Conservation (phyloP, 257 asterid species). For the Eustoma russellianum region DNA sequence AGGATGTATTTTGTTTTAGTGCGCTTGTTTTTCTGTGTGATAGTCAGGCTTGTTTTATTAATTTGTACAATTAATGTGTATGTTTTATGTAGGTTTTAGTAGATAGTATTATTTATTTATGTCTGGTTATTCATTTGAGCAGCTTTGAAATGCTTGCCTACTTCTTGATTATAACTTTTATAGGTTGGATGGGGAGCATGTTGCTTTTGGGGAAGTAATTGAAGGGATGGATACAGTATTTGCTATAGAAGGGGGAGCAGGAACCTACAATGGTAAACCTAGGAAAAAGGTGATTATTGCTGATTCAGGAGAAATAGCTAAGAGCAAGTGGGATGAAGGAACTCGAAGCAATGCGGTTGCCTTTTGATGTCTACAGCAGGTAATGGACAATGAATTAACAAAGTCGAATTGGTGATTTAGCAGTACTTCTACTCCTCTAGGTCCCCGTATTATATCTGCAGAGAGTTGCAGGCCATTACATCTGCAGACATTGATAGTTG, state of each 20-base stretch:
- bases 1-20: no score
- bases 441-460: background rate
- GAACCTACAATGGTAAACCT: slow-evolving; percentile 94
- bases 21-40: no score
- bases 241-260: slow-evolving; percentile 94
- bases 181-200: slow-evolving; percentile 97
- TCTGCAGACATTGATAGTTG: no score
- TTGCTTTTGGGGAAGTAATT: slow-evolving; percentile 78
- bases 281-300: slow-evolving; percentile 78
- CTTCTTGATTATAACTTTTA: background rate
- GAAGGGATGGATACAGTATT: slow-evolving; percentile 96
- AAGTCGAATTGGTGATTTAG: slow-evolving; percentile 7
- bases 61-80: no score
- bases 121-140: no score
- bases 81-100: no score
- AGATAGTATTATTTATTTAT: no score
- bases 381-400: slow-evolving; percentile 9
- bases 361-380: slow-evolving; percentile 9
- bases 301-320: slow-evolving; percentile 90
- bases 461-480: no score
- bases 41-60: no score
- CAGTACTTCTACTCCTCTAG: slow-evolving; percentile 12
- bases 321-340: slow-evolving; percentile 77
- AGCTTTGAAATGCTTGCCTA: no score
- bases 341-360: slow-evolving; percentile 22